A percentile compares a stretch with the other conserved stretches of the same genome.
phyloP scores from a whole-genome alignment of 331 rosid species.

The Malus hybrid region DNA sequence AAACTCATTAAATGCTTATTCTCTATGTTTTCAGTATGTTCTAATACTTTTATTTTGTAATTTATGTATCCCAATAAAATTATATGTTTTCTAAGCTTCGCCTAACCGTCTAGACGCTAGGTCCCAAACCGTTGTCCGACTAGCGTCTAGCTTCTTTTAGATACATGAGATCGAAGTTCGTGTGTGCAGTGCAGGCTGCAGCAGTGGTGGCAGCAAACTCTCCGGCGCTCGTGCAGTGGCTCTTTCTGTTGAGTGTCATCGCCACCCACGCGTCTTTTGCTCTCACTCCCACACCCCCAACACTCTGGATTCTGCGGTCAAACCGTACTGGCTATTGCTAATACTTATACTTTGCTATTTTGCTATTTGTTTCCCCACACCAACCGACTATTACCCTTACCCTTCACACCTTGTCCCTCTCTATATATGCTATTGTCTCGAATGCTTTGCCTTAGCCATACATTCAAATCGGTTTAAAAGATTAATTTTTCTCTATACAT shows the following conservation, averaged over 20 bases:
- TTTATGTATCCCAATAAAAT: too few relatives aligned
- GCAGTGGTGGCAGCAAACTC: slow-evolving; percentile 25
- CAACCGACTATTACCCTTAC: neutral
- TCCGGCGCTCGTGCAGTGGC: slow-evolving; percentile 51
- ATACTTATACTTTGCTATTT: neutral
- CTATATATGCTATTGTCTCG: neutral
- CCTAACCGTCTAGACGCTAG: too few relatives aligned
- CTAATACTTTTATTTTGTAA: too few relatives aligned
- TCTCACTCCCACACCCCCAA: slow-evolving; percentile 33
- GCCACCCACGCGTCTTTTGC: slow-evolving; percentile 34
- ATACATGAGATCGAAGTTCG: neutral
- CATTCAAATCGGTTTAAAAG: neutral
- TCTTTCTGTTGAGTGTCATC: slow-evolving; percentile 34
- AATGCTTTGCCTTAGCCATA: neutral
- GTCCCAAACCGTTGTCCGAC: accelerated
- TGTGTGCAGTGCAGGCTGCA: neutral
- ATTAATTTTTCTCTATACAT: too few relatives aligned
- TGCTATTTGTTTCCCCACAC: neutral
- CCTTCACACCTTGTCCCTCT: neutral
- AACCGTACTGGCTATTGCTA: neutral
- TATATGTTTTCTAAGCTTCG: too few relatives aligned
- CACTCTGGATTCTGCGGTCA: slow-evolving; percentile 37
- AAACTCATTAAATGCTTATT: too few relatives aligned
- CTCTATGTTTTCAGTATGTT: neutral
- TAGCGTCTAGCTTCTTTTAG: too few relatives aligned